Percentiles rank a stretch among this genome's conserved stretches.
Evolutionary conservation across 1,284 basidiomycete species (phyloP).

Genomic region (Cryptococcus depauperatus): DNA sequence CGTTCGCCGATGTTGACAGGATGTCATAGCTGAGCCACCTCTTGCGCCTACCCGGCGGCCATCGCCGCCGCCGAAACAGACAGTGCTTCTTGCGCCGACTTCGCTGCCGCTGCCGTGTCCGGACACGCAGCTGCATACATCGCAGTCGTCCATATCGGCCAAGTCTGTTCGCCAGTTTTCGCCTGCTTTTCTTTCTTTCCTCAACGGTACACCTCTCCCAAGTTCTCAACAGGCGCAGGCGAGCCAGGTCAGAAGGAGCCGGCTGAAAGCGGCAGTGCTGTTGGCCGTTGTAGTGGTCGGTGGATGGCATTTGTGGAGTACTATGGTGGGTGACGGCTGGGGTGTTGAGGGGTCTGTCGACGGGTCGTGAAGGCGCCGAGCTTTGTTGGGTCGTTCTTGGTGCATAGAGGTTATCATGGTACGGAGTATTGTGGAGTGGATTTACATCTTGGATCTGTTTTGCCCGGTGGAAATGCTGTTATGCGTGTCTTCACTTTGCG

Average conservation of each 20-base stretch:
- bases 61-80: slow-evolving; percentile 19
- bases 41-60: slow-evolving; percentile 10
- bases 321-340: background rate
- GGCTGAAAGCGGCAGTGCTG: slow-evolving; percentile 9
- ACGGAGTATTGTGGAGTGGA: no score
- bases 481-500: no score
- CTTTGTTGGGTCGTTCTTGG: no score
- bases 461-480: no score
- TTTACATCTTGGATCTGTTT: no score
- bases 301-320: slow-evolving; percentile 14
- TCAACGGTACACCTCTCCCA: background rate
- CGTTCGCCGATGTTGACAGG: no score
- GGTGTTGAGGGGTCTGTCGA: no score
- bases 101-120: slow-evolving; percentile 10
- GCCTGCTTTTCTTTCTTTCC: slow-evolving; percentile 8
- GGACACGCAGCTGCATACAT: background rate
- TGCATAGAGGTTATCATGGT: no score
- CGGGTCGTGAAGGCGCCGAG: no score
- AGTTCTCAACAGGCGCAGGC: slow-evolving; percentile 1
- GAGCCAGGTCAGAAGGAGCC: background rate
- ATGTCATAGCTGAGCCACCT: slow-evolving; percentile 13
- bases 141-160: slow-evolving; percentile 1
- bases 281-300: slow-evolving; percentile 10
- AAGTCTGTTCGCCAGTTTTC: slow-evolving; percentile 6
- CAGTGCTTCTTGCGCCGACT: slow-evolving; percentile 21